Base-by-base conservation (phyloP, 2,329 filamentous ascomycete species). In the Calonectria henricotiae region DNA sequence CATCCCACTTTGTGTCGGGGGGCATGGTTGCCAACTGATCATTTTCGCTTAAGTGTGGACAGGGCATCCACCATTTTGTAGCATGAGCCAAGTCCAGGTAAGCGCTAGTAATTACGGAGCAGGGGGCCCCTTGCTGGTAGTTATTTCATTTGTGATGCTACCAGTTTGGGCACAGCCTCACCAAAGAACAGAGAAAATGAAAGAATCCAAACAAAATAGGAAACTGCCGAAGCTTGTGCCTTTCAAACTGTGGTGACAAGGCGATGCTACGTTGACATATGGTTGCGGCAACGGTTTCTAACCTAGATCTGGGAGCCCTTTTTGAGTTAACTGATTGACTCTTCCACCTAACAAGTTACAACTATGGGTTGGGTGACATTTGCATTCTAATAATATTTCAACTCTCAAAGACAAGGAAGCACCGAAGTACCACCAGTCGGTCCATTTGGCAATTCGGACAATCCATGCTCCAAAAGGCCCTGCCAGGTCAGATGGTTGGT, bases 91-190 rank as follows among this genome's bases (percentile, higher is more conserved):
- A 23, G 32, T 12, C 35, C 35, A 9, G 9, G 51, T 58, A 39
- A 58, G 51, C 51, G 35, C 51, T 58, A 58, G 25, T 8, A 58
- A 39, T 25, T 25, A 41, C 51, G 51, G 51, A 46, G 43, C 51
- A 15, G 13, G 3, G 11, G 11, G 30, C 51, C 51, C 30, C 30
- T 20, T 37, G 7, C 7, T 30, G 27, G 27, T 55, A 13, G 20
- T 46, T 46, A 13, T 17, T 3, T 5, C 23, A 13, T 49, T 23
- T 30, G 27, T 25, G 25, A 17, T 37, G 5, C 13, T 15, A 20
- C 51, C 20, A 20, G 35, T 27, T 37, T 17, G 3, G 20, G 51
- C 51, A 58, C 51, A 58, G 51, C 51, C 51, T 58, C 35, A 23
- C n/a, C 43, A 12, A 15, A 51, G 17, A 15, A 12, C 51, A 39